Evolutionary conservation across 1,284 basidiomycete genomes (phyloP), one percentile per base, ranked within the genome.

Genomic region (Fomitiporia mediterranea): DNA sequence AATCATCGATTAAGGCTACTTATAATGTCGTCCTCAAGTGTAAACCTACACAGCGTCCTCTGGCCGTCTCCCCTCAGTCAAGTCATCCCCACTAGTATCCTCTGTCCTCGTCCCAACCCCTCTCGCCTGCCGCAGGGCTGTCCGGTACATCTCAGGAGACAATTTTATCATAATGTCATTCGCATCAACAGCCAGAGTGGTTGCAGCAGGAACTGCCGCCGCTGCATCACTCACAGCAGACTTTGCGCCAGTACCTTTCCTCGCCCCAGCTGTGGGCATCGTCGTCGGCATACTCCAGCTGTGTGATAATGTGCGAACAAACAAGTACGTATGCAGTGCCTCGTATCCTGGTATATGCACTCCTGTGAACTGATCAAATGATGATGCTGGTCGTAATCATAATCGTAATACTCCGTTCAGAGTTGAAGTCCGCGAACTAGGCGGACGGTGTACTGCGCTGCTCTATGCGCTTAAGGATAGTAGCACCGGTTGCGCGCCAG

Each of bases 241-340:
- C 53, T 73, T 80, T 38, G 67, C 72, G 17, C 78, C 79, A 6
- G 65, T 81, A 3, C 81, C 81, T 34, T 78, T 70, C 50, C 65
- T 82, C 15, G 68, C 64, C 11, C 72, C 74, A 8, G 70, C 72
- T 9, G 70, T 75, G 27, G 74, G 73, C 9, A 52, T 73, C 1
- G 61, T 79, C 5, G 70, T 70, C 39, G 67, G 61, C 23, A 75
- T 80, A 35, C 65, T 80, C 21, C 57, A 72, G 51, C 69, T 77
- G 42, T 75, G 78, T 61, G 70, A 74, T 47, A 74, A 77, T 59
- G 76, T 80, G n/a, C 58, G 67, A 1, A 66, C 69, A 1, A 82
- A 82, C 64, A 73, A 70, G 79, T 74, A 60, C 17, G 65, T 49
- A 47, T 44, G 44, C 44, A 28, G 44, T 46, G 44, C 25, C 25